These are phyloP conservation scores for Marasmius sp. DNA, from an alignment of 1,284 basidiomycete species.

Conservation along the genomic window DNA sequence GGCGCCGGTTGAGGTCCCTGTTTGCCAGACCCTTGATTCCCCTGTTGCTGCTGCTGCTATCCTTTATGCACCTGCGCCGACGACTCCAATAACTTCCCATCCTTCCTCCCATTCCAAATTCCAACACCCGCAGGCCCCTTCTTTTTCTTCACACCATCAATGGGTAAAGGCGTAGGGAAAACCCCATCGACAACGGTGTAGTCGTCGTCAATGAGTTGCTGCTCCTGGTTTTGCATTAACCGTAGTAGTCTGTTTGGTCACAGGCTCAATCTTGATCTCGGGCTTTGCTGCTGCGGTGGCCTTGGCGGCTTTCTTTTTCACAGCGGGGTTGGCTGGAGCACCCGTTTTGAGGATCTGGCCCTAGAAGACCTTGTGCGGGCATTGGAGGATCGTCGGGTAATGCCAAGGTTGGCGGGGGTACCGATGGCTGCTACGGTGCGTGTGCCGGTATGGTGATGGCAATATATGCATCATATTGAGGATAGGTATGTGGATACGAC, in stretches of 20 bases:
- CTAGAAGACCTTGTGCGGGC: constrained; percentile 62
- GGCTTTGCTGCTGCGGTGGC: too few species aligned
- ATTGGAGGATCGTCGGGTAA: constrained; percentile 65
- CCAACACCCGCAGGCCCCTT: constrained; percentile 29
- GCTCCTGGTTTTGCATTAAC: neutral
- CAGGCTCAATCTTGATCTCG: too few species aligned
- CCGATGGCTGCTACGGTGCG: constrained; percentile 14
- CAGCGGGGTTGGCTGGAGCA: too few species aligned
- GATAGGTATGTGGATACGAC: neutral
- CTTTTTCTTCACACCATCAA: constrained; percentile 18
- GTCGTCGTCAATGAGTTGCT: neutral
- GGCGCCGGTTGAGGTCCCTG: constrained; percentile 13
- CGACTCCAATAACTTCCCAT: constrained; percentile 26
- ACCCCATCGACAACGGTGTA: constrained; percentile 13
- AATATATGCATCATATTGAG: neutral
- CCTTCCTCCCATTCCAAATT: constrained; percentile 44
- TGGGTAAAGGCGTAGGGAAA: neutral
- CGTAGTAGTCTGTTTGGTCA: neutral
- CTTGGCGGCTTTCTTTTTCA: too few species aligned
- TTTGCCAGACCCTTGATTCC: constrained; percentile 24
- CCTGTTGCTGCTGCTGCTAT: neutral
- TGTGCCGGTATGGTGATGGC: neutral
- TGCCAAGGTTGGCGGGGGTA: constrained; percentile 28
- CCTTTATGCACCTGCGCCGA: constrained; percentile 6
- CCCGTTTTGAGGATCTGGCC: too few species aligned